Base-by-base conservation (phyloP, 2,329 filamentous ascomycete species). In the Pyricularia sp. region DNA sequence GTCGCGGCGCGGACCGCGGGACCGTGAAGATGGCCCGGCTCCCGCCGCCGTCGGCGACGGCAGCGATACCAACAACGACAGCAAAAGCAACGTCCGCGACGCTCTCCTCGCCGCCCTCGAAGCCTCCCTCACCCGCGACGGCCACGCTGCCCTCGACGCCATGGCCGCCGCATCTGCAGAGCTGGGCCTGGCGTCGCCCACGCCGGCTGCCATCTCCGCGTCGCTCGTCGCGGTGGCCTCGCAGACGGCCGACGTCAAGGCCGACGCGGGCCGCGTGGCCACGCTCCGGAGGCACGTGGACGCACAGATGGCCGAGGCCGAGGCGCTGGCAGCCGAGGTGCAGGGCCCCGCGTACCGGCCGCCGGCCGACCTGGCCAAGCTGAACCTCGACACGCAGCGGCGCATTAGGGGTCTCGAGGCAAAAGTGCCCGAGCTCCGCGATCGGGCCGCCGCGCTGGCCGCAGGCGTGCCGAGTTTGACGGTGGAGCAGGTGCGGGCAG, bases 311-410 rank as follows among this genome's bases (percentile, higher is more conserved):
- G 73, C 73, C 13, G 69, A 70, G 3, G 73, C 79, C 13, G 72
- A 75, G 13, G 65, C 68, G 1, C 70, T 84, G 44, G 72, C 83
- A 9, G 67, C 71, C 6, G 75, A 79, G 12, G 72, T 86, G 4
- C 22, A 75, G 28, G 72, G 73, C 16, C 76, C 79, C 7, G 73
- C 73, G 16, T 88, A 84, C 70, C 79, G 83, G 19, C 81, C 84
- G 0, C 75, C 85, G 0, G 71, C 83, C 0, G 79, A 85, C 67
- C 76, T 93, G 3, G 83, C 85, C 12, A 85, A 85, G 68, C 82
- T 88, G 68, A 93, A 91, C n/a, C 80, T 87, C 4, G 88, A 94
- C 63, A 84, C 89, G 75, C 85, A 87, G 68, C 85, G 89, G 65
- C 85, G 82, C 65, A 84, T 88, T 62, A 91, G 91, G 72, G 76